Evolutionary conservation across 2,329 filamentous ascomycete genomes (phyloP).

Genomic region (Lachnellula willkommii): DNA sequence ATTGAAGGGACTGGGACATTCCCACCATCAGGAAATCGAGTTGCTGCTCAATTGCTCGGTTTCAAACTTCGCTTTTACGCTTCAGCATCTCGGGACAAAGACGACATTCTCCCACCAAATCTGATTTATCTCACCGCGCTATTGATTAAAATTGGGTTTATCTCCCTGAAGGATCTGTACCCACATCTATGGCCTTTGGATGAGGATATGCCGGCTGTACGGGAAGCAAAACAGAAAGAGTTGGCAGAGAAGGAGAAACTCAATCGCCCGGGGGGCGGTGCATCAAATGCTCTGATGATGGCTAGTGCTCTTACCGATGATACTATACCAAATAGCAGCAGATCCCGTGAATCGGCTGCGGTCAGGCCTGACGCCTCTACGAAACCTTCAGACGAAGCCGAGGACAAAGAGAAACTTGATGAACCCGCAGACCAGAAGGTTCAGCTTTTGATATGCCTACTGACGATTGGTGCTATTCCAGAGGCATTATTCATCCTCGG

Average conservation of each 20-base stretch:
- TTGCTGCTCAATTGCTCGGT: conserved; percentile 88
- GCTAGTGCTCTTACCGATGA: conserved; percentile 87
- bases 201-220: conserved; percentile 71
- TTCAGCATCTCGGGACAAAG: conserved; percentile 66
- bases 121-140: conserved; percentile 87
- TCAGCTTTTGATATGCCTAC: conserved; percentile 72
- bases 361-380: conserved; percentile 45
- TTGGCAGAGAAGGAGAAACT: conserved; percentile 72
- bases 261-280: conserved; percentile 62
- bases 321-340: conserved; percentile 46
- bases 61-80: conserved; percentile 97
- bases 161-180: conserved; percentile 86
- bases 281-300: conserved; percentile 77
- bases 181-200: conserved; percentile 86
- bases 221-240: conserved; percentile 65
- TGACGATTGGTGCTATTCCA: conserved; percentile 86
- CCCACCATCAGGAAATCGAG: conserved; percentile 79
- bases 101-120: conserved; percentile 82
- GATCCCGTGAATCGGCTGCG: conserved; percentile 44
- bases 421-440: conserved; percentile 87
- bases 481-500: conserved; percentile 91
- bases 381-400: conserved; percentile 41
- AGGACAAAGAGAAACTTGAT: conserved; percentile 50
- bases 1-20: conserved; percentile 74
- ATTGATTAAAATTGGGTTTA: conserved; percentile 94